Evolutionary conservation across 2,329 filamentous ascomycete species (phyloP).

Genomic region (Microcyclospora tardicrescens): DNA sequence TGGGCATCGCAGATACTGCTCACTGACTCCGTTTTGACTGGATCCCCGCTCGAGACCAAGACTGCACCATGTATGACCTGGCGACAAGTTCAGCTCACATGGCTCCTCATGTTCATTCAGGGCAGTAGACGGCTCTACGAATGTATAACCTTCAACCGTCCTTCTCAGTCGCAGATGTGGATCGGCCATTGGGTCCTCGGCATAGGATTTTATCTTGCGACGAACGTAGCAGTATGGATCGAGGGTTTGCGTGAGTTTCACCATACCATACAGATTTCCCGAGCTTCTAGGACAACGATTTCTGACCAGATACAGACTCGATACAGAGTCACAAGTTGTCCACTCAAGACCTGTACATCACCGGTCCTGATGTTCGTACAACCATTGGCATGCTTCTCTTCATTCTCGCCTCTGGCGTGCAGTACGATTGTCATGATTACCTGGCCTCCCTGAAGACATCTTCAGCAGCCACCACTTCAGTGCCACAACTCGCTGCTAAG

Average conservation of each 20-base stretch:
- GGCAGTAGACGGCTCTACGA: constrained; percentile 65
- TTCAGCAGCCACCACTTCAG: not conserved
- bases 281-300: no score
- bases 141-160: constrained; percentile 47
- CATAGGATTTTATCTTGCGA: constrained; percentile 59
- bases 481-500: constrained; percentile 5
- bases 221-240: constrained; percentile 69
- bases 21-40: no score
- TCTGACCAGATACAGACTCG: constrained; percentile 9
- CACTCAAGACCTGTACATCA: constrained; percentile 25
- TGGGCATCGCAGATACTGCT: constrained; percentile 41
- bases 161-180: constrained; percentile 70
- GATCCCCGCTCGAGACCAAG: no score
- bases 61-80: constrained; percentile 35
- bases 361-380: constrained; percentile 37
- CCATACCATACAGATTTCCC: not conserved
- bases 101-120: constrained; percentile 64
- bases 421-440: constrained; percentile 48
- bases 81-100: constrained; percentile 52
- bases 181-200: constrained; percentile 71
- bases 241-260: constrained; percentile 55
- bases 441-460: constrained; percentile 27
- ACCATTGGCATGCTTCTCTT: constrained; percentile 50
- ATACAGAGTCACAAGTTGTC: constrained; percentile 24
- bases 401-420: constrained; percentile 54